These are phyloP conservation scores for Penicillium griseofulvum DNA, from an alignment of 2,329 filamentous ascomycete species.

Conservation along the genomic window DNA sequence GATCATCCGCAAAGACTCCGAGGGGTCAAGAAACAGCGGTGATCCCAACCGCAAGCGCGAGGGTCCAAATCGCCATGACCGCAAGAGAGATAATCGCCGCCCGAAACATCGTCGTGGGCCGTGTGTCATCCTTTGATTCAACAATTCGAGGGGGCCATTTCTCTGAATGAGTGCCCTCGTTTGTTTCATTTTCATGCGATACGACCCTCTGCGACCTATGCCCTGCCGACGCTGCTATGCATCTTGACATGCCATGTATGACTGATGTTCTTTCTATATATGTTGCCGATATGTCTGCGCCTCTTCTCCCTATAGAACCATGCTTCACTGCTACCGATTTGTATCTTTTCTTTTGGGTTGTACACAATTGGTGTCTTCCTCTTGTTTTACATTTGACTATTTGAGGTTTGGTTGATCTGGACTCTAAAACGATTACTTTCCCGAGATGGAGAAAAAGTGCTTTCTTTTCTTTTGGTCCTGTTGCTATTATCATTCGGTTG, in stretches of 20 bases:
- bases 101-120: constrained; percentile 34
- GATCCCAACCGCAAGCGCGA: constrained; percentile 36
- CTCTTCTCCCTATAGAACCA: constrained; percentile 22
- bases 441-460: constrained; percentile 13
- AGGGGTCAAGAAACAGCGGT: constrained; percentile 32
- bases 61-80: constrained; percentile 33
- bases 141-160: background rate
- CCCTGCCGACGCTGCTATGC: constrained; percentile 25
- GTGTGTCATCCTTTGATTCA: constrained; percentile 40
- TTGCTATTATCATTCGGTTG: background rate
- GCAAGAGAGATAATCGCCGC: constrained; percentile 33
- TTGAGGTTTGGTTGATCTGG: constrained; percentile 6
- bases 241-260: constrained; percentile 27
- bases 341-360: constrained; percentile 21
- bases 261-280: constrained; percentile 18
- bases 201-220: constrained; percentile 9
- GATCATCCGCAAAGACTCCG: constrained; percentile 69
- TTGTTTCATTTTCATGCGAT: constrained; percentile 10
- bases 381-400: constrained; percentile 1
- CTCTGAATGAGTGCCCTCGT: background rate
- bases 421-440: constrained; percentile 3
- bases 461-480: constrained; percentile 6
- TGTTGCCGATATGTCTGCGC: constrained; percentile 29
- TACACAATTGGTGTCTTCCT: constrained; percentile 8
- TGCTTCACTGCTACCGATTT: constrained; percentile 17